Evolutionary conservation across 495 filamentous ascomycete species (phyloP), one percentile per base, ranked within the genome.

Genomic region (Eremomyces bilateralis): DNA sequence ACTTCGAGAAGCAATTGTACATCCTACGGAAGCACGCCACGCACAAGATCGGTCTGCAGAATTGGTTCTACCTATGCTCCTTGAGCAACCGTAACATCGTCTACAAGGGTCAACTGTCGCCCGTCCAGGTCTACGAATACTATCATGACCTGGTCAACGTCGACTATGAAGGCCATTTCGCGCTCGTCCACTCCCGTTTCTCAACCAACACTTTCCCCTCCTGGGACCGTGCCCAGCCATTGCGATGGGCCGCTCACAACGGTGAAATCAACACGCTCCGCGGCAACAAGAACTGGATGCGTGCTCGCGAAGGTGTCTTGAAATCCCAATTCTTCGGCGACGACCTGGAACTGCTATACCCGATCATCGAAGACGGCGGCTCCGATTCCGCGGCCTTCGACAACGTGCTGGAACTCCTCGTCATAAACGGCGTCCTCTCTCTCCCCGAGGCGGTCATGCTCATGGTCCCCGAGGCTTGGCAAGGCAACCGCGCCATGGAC

Each of bases 211-310:
- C 88, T 30, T 99, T 99, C 55, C 88, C 88, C 18, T 93, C 83
- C 5, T 99, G 88, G 88, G 88, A 99, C 57, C 80, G 88, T 57
- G 90, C 88, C 27, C 88, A 99, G 58, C 88, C 88, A 15, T 56
- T 99, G 42, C 71, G 88, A 53, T 95, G 85, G 90, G 84, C 83
- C 33, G 88, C 88, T 51, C 88, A 99, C 62, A 99, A 99, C 49
- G 88, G 88, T 62, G 88, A 99, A 57, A 95, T 99, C 44, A 99
- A 99, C 54, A 99, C 88, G 2, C 62, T 99, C 42, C 78, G 88
- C 45, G 88, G 88, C 32, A 99, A 99, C 62, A 99, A 99, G 67
- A 99, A 99, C 60, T 99, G 90, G 88, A 99, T 99, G 88, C 72
- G 88, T 38, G 85, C 88, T 33, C 75, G 88, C 51, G 88, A 99